Evolutionary conservation across 805 yeast species (phyloP).

Genomic region (Ogataea nonfermentans): DNA sequence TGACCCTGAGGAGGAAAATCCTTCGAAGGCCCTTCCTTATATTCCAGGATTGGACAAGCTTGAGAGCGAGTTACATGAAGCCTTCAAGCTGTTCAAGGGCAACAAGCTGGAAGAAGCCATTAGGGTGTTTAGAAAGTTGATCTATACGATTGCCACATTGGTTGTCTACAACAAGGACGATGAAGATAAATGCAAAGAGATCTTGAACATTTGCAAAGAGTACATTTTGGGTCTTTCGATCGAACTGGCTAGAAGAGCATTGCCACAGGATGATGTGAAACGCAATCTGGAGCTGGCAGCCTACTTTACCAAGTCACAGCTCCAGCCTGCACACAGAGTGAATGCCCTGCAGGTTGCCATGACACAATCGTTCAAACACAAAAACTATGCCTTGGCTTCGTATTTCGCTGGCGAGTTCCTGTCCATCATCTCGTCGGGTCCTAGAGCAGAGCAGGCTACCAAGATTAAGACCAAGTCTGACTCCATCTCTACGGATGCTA

Average conservation of each 20-base stretch:
- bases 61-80: constrained; percentile 61
- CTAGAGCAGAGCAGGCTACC: constrained; percentile 85
- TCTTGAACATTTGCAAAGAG: constrained; percentile 75
- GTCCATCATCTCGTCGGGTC: constrained; percentile 64
- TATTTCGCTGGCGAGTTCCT: constrained; percentile 85
- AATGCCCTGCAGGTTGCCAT: constrained; percentile 94
- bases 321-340: constrained; percentile 78
- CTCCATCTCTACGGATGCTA: constrained; percentile 75
- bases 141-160: constrained; percentile 69
- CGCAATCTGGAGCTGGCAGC: constrained; percentile 95
- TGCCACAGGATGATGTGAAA: constrained; percentile 68
- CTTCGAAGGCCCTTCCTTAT: constrained; percentile 54
- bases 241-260: constrained; percentile 82
- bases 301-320: constrained; percentile 82
- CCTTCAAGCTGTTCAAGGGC: constrained; percentile 78
- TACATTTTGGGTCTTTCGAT: constrained; percentile 90
- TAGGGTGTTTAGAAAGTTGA: constrained; percentile 69
- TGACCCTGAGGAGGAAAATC: constrained; percentile 55
- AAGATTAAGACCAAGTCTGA: constrained; percentile 82
- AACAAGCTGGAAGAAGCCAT: constrained; percentile 84
- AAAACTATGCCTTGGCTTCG: constrained; percentile 85
- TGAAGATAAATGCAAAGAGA: constrained; percentile 69
- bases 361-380: constrained; percentile 85
- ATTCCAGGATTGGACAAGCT: constrained; percentile 73
- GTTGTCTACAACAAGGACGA: constrained; percentile 74